A percentile compares a stretch with the other conserved stretches of the same genome.
These are phyloP conservation scores for Kwoniella pini DNA, from an alignment of 768 basidiomycete species.

Conservation along the genomic window DNA sequence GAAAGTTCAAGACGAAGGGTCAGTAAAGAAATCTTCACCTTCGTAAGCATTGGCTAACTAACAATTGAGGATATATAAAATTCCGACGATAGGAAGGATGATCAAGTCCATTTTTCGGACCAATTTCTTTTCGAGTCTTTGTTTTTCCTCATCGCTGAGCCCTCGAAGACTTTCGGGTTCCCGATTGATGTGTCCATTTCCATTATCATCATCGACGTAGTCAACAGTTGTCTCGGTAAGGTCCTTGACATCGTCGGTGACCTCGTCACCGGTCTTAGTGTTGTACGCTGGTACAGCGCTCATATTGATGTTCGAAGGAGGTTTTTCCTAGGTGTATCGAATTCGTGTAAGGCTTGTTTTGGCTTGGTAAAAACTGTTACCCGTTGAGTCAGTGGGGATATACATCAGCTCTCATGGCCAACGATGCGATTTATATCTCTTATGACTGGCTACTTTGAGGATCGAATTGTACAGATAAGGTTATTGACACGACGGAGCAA, in stretches of 20 bases:
- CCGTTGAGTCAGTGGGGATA: no score
- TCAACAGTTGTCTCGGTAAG: slow-evolving; percentile 1
- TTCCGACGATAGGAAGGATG: slow-evolving; percentile 39
- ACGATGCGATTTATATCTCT: no score
- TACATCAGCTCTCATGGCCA: no score
- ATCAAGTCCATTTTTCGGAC: slow-evolving; percentile 40
- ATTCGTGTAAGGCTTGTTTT: no score
- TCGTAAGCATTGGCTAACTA: background rate
- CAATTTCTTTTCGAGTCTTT: slow-evolving; percentile 26
- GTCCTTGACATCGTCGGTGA: background rate
- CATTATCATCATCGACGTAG: background rate
- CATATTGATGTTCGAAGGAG: no score
- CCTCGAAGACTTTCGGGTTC: slow-evolving; percentile 30
- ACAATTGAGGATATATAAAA: slow-evolving; percentile 42
- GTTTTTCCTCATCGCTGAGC: slow-evolving; percentile 26
- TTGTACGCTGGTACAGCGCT: no score
- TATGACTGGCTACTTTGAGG: no score
- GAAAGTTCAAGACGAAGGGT: background rate
- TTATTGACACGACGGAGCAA: no score
- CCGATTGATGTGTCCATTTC: background rate
- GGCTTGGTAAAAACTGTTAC: no score
- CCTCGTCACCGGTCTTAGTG: no score
- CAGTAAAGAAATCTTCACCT: background rate
- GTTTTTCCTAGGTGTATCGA: no score
- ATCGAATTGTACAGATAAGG: no score